Evolutionary conservation across 176 grass and related monocot genomes (phyloP).

Genomic region (Coix lacrymajobi): DNA sequence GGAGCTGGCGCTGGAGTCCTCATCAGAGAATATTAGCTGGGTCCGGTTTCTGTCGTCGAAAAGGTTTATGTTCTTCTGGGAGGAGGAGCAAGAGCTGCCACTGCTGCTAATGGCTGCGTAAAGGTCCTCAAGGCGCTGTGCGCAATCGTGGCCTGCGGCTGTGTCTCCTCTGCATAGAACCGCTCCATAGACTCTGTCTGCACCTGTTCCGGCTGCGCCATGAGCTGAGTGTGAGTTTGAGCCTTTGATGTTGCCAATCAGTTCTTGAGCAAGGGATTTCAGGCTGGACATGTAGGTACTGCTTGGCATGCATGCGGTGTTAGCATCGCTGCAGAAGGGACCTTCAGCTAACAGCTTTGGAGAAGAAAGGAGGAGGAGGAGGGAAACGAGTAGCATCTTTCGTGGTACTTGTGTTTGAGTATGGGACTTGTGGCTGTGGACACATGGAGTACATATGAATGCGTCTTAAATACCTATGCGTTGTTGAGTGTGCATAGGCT

Average conservation of each 20-base stretch:
- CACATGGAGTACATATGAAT: background rate
- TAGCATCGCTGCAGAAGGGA: background rate
- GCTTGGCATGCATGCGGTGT: background rate
- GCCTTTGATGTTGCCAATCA: background rate
- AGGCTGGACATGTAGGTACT: slow-evolving; percentile 1
- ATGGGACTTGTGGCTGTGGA: background rate
- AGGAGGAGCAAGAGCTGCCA: background rate
- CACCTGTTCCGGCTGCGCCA: background rate
- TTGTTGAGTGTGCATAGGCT: no score
- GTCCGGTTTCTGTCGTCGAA: background rate
- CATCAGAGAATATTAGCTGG: background rate
- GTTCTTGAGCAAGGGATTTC: background rate
- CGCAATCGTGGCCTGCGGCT: background rate
- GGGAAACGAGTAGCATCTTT: background rate
- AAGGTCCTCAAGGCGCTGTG: background rate
- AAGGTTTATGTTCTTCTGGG: background rate
- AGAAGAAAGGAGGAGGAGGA: background rate
- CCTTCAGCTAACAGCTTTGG: background rate
- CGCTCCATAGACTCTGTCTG: background rate
- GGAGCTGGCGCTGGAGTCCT: background rate
- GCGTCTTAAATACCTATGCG: background rate
- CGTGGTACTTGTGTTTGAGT: background rate
- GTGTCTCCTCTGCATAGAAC: slow-evolving; percentile 9
- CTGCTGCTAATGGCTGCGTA: background rate
- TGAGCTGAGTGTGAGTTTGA: slow-evolving; percentile 5